Base-by-base conservation (phyloP, 371 early-diverging fungal species). In the Mortierella sp. region DNA sequence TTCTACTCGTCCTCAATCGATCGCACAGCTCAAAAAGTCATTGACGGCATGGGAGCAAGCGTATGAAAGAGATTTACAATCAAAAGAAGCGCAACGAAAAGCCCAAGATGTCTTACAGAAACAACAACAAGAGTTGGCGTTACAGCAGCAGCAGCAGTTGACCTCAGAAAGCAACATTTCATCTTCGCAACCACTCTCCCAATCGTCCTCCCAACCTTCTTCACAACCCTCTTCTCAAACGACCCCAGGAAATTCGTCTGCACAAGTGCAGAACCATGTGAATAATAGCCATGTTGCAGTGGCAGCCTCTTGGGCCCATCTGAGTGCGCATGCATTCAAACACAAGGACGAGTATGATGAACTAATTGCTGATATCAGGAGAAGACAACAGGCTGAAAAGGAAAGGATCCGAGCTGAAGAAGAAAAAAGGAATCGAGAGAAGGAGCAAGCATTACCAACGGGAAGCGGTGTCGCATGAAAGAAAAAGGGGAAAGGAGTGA, bases 41-140 rank as follows among this genome's bases (percentile, higher is more conserved):
- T 62, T 89, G 70, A 70, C 71, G 0, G 72, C 60, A 7, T 90
- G 90, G 85, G 91, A 89, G 58, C 60, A 77, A 51, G 16, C 70
- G 51, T 56, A 70, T 66, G 74, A 62, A 18, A 57, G 51, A 46
- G 73, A 79, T 51, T 0, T 66, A 43, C 29, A 56, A 15, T 66
- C 72, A 26, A 72, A 62, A 45, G 66, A 70, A 16, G 28, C 48
- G 26, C 70, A 70, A 29, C 60, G 63, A 29, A 30, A 60, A 29
- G 44, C 37, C 1, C 53, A 60, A 23, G 75, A 70, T 74, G 30
- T 62, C 75, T 37, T 26, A 5, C 57, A 28, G 28, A 57, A 18
- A 57, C 72, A 64, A 19, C 61, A 51, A 21, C 45, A 26, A 4
- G 60, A 58, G 29, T 7, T 52, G 43, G 75, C 66, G 1, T n/a